These are phyloP conservation scores for Leucosporidium yakuticum DNA, from an alignment of 768 basidiomycete genomes.

Conservation along the genomic window DNA sequence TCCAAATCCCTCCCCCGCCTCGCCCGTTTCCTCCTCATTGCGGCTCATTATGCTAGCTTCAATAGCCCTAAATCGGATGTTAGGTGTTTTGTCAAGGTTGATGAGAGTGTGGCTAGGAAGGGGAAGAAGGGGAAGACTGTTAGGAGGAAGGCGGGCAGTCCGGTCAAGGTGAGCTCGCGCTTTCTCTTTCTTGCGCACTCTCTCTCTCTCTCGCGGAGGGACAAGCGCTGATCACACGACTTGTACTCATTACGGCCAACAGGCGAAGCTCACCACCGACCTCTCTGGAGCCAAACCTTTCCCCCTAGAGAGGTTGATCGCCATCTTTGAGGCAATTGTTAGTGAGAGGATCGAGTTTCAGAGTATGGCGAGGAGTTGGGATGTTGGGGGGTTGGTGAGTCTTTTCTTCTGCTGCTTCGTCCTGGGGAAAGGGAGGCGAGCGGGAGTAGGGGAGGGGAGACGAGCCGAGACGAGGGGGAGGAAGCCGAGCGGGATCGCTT, in stretches of 20 bases:
- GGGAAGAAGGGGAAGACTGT: slow-evolving; percentile 10
- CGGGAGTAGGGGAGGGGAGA: too few species aligned
- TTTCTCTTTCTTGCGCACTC: background rate
- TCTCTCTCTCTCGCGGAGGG: background rate
- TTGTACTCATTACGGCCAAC: too few species aligned
- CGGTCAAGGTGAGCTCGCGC: slow-evolving; percentile 22
- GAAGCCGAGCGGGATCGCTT: too few species aligned
- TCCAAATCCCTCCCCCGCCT: slow-evolving; percentile 25
- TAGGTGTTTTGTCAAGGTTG: slow-evolving; percentile 42
- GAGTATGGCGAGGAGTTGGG: background rate
- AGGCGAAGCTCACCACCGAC: slow-evolving; percentile 6
- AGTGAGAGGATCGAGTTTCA: slow-evolving; percentile 13
- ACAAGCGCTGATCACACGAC: background rate
- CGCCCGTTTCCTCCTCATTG: slow-evolving; percentile 42
- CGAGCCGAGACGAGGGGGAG: too few species aligned
- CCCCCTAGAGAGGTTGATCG: slow-evolving; percentile 43
- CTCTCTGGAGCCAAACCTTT: slow-evolving; percentile 39
- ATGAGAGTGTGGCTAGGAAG: slow-evolving; percentile 29
- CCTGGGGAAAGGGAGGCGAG: too few species aligned
- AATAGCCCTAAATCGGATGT: slow-evolving; percentile 45
- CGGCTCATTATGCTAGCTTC: slow-evolving; percentile 44
- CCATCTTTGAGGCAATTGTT: slow-evolving; percentile 42
- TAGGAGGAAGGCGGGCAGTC: slow-evolving; percentile 1
- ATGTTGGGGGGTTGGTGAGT: slow-evolving; percentile 8
- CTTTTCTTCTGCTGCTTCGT: background rate